Evolutionary conservation across 192 early-diverging fungal genomes (phyloP), one percentile per base, ranked within the genome.

Genomic region (Mortierella claussenii): DNA sequence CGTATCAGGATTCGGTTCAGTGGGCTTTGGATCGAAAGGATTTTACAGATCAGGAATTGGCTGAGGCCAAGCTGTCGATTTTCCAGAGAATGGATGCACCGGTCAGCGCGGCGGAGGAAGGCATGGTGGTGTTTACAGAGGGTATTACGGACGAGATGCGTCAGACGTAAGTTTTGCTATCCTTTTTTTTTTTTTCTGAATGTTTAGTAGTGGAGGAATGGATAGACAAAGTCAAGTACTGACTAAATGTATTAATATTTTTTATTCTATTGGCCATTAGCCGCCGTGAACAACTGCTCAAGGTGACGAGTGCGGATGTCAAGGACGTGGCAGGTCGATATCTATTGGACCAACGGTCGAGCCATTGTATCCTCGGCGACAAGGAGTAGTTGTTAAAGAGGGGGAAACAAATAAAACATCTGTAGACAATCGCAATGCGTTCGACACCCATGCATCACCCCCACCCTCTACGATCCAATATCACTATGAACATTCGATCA

Each of bases 11-110:
- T 20, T 85, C 88, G 3, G 68, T 92, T 12, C 80, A 87, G 23
- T 97, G 95, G 95, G 86, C 89, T 0, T 34, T 65, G 7, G 61
- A 89, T 62, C 75, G 80, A 18, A 75, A 74, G 20, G 63, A 69
- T 1, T 82, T 87, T 54, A 76, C 73, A 10, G 83, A 83, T 15
- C 80, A 83, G 43, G 93, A 97, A 71, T 69, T 97, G 81, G 87
- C 85, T 31, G 96, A 98, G 80, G 95, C 96, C 21, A 98, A 98
- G 74, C 65, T 98, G 27, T 92, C 93, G 3, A 83, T 95, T 26
- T 95, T 98, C 82, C 90, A 93, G 47, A 68, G 83, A n/a, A 67
- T 97, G 34, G 96, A 98, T 81, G 64, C 88, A 1, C 97, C 97
- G 9, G 64, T 94, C 20, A 92, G 91, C 58, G 94, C 92, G 1